Evolutionary conservation across 306 rosid species (phyloP).

Genomic region (Castanea sativa): DNA sequence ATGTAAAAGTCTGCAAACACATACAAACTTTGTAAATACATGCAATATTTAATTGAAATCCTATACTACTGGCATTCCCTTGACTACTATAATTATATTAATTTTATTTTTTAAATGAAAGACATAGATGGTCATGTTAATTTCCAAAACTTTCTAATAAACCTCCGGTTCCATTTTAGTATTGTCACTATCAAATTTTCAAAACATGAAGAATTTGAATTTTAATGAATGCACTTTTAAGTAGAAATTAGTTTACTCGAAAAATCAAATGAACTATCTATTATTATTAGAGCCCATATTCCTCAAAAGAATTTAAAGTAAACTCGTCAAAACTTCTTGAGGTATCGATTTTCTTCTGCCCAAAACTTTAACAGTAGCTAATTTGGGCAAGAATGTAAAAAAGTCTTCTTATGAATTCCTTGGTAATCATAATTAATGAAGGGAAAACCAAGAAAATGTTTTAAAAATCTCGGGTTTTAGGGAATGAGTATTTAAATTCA

Average conservation of each 20-base stretch:
- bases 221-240: background rate
- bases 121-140: too few relatives aligned
- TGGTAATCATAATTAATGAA: too few relatives aligned
- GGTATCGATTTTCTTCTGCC: background rate
- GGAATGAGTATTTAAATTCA: too few relatives aligned
- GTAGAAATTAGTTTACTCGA: background rate
- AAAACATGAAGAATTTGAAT: background rate
- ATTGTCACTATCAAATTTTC: background rate
- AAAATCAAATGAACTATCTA: background rate
- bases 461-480: too few relatives aligned
- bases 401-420: too few relatives aligned
- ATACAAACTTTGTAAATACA: background rate
- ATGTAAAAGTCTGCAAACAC: background rate
- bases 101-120: too few relatives aligned
- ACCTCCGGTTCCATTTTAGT: background rate
- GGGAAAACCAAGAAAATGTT: too few relatives aligned
- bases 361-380: background rate
- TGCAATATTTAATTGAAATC: too few relatives aligned
- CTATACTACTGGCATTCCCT: too few relatives aligned
- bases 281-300: background rate
- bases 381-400: background rate
- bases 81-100: too few relatives aligned
- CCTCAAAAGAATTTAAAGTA: background rate
- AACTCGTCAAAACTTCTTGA: background rate
- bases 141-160: background rate